These are phyloP conservation scores for Ilex asprella DNA, from an alignment of 257 asterid species.

Conservation along the genomic window DNA sequence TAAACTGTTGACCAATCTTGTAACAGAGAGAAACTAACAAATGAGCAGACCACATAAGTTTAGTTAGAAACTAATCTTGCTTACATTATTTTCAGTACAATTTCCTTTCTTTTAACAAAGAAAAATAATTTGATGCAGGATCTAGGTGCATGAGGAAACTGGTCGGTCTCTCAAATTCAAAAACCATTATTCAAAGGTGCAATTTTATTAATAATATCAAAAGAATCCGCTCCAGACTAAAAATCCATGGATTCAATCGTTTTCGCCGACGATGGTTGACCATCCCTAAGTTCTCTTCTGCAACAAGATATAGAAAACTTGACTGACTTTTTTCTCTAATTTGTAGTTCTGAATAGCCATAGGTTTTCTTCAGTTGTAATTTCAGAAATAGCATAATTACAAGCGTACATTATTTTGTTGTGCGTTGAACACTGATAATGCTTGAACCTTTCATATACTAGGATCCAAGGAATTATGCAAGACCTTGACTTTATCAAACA, in stretches of 20 bases:
- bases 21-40: background rate
- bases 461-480: background rate
- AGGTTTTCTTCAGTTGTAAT: background rate
- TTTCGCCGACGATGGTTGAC: constrained; percentile 48
- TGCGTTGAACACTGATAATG: background rate
- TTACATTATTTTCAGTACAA: background rate
- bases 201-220: constrained; percentile 44
- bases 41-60: background rate
- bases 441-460: background rate
- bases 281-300: constrained; percentile 50
- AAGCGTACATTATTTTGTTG: background rate
- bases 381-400: background rate
- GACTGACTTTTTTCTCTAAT: background rate
- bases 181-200: constrained; percentile 30
- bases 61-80: background rate
- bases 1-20: background rate
- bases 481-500: background rate
- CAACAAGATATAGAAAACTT: constrained; percentile 34
- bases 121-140: constrained; percentile 36
- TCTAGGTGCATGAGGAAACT: constrained; percentile 36
- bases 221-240: constrained; percentile 60
- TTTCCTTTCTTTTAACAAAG: background rate
- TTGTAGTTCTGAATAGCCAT: background rate
- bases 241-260: constrained; percentile 50
- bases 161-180: constrained; percentile 48